phyloP scores from a whole-genome alignment of 805 yeast genomes.

The Yarrowia sp. region DNA sequence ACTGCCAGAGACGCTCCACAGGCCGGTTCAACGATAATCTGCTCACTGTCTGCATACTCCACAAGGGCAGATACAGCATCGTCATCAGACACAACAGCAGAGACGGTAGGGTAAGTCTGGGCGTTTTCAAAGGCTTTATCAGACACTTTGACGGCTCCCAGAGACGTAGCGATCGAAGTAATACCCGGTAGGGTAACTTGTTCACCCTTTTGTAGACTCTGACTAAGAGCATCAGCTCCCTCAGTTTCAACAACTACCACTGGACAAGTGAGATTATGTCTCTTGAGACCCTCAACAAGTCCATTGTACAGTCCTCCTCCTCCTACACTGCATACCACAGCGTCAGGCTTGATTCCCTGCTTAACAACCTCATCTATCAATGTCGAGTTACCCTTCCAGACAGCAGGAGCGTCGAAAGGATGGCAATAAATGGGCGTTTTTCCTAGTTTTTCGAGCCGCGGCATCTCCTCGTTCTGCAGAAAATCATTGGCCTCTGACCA shows the following conservation, averaged over 20 bases:
- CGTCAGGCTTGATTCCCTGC: conserved; percentile 47
- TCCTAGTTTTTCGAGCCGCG: conserved; percentile 44
- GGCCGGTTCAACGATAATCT: conserved; percentile 60
- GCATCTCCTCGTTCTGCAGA: conserved; percentile 67
- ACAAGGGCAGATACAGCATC: conserved; percentile 54
- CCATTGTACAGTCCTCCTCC: conserved; percentile 93
- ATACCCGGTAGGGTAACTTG: conserved; percentile 44
- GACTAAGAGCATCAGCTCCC: conserved; percentile 58
- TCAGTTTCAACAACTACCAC: conserved; percentile 56
- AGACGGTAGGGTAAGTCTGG: conserved; percentile 41
- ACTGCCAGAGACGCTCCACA: conserved; percentile 62
- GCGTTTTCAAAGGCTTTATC: conserved; percentile 46
- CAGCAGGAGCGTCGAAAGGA: conserved; percentile 88
- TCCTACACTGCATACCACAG: conserved; percentile 86
- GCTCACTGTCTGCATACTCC: conserved; percentile 48
- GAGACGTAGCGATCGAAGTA: conserved; percentile 54
- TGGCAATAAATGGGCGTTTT: conserved; percentile 82
- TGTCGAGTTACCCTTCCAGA: conserved; percentile 95
- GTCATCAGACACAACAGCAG: conserved; percentile 48
- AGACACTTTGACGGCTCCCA: conserved; percentile 58
- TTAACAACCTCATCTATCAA: conserved; percentile 74
- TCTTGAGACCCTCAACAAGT: conserved; percentile 71
- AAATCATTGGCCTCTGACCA: conserved; percentile 74
- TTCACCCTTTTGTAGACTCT: conserved; percentile 46
- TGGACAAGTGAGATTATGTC: conserved; percentile 45